Conservation (phyloP, 768 basidiomycete genomes). For the Amanita subjunquillea region DNA sequence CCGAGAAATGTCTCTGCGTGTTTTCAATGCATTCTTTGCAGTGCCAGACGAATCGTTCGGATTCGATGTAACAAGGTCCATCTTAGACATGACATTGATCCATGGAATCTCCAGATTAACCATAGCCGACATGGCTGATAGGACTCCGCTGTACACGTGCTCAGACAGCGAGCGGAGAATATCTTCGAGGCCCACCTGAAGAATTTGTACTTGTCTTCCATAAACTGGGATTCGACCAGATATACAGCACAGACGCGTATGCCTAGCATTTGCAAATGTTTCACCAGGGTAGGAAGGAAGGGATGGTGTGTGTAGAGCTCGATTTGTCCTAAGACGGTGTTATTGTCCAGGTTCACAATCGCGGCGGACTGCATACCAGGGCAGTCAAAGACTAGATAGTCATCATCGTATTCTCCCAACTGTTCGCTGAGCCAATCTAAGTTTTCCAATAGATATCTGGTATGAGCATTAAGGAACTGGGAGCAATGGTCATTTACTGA, state of each 20-base stretch:
- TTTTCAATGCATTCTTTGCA: constrained; percentile 62
- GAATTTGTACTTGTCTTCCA: constrained; percentile 99
- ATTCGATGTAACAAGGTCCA: constrained; percentile 84
- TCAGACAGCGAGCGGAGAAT: background rate
- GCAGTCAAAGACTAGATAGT: constrained; percentile 90
- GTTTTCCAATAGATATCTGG: constrained; percentile 89
- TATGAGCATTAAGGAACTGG: background rate
- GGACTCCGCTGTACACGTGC: constrained; percentile 57
- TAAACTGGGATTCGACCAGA: constrained; percentile 96
- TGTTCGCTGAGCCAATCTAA: constrained; percentile 99
- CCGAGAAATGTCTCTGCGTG: constrained; percentile 77
- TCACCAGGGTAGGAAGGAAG: constrained; percentile 85
- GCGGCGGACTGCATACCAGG: constrained; percentile 38
- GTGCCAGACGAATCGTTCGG: constrained; percentile 49
- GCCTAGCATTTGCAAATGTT: constrained; percentile 60
- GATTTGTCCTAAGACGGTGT: constrained; percentile 66
- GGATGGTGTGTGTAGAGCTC: constrained; percentile 98
- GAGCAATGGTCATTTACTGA: background rate
- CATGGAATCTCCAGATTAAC: constrained; percentile 94
- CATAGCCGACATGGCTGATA: constrained; percentile 99
- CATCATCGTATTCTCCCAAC: constrained; percentile 88
- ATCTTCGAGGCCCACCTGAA: constrained; percentile 50
- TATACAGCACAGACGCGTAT: constrained; percentile 87
- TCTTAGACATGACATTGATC: constrained; percentile 98
- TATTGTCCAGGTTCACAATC: background rate